Conservation (phyloP, 2,329 filamentous ascomycete species). For the Paecilomyces sp. region DNA sequence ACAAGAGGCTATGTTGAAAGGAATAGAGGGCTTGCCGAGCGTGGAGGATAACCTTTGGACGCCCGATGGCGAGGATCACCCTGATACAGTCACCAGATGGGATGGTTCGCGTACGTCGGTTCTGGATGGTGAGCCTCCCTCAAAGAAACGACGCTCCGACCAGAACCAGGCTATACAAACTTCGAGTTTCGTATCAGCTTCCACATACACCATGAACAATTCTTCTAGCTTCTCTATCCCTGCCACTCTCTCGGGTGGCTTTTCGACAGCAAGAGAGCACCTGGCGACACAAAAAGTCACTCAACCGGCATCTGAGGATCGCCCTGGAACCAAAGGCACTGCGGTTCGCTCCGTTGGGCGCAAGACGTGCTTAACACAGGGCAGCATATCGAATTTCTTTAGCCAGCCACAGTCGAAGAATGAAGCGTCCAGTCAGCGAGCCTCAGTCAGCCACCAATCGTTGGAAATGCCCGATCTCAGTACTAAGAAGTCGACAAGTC, state of each 20-base stretch:
- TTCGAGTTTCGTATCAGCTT: constrained; percentile 24
- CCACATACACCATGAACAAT: constrained; percentile 57
- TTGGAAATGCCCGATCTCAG: neutral
- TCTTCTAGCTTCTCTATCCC: constrained; percentile 28
- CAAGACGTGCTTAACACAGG: constrained; percentile 41
- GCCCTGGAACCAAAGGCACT: constrained; percentile 4
- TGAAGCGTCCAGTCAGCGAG: constrained; percentile 9
- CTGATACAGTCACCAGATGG: constrained; percentile 30
- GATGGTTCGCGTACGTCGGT: constrained; percentile 17
- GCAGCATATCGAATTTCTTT: constrained; percentile 49
- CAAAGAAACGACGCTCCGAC: constrained; percentile 22
- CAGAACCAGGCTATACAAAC: constrained; percentile 7
- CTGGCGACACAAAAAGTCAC: constrained; percentile 21
- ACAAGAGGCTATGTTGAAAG: constrained; percentile 47
- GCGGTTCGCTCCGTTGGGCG: constrained; percentile 19
- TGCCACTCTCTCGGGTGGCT: constrained; percentile 45
- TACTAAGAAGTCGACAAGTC: neutral
- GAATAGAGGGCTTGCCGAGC: constrained; percentile 42
- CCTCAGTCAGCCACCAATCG: neutral
- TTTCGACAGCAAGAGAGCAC: constrained; percentile 56
- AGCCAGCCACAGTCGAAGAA: constrained; percentile 16
- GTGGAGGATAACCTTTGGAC: constrained; percentile 65
- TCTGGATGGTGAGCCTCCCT: constrained; percentile 13
- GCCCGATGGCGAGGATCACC: constrained; percentile 49
- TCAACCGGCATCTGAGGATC: constrained; percentile 14